Conservation (phyloP, 495 filamentous ascomycete species). For the Rostrohypoxylon terebratum region DNA sequence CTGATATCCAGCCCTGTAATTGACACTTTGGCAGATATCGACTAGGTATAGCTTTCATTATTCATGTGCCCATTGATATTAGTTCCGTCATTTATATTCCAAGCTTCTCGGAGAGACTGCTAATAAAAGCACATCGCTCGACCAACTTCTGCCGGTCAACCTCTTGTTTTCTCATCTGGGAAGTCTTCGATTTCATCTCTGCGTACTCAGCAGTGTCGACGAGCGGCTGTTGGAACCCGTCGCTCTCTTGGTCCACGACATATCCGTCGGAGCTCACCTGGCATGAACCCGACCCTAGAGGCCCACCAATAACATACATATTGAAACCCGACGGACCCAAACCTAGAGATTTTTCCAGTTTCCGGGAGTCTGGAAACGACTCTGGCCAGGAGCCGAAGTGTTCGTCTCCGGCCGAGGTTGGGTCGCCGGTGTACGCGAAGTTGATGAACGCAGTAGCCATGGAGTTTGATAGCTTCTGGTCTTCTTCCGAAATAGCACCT, state of each 20-base stretch:
- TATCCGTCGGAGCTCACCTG: background rate
- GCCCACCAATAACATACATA: background rate
- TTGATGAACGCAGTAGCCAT: background rate
- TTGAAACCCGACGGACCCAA: background rate
- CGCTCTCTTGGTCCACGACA: background rate
- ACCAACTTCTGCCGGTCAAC: background rate
- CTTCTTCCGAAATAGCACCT: background rate
- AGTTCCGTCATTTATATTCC: background rate
- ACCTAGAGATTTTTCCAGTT: background rate
- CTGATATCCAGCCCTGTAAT: too few relatives aligned
- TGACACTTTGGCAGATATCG: too few relatives aligned
- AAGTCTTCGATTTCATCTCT: background rate
- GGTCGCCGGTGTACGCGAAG: conserved; percentile 1
- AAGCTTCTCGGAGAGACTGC: background rate
- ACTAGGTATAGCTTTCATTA: too few relatives aligned
- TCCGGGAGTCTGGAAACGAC: background rate
- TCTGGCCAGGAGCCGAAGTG: conserved; percentile 2
- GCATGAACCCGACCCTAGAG: background rate
- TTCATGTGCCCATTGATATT: too few relatives aligned
- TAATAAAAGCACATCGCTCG: background rate
- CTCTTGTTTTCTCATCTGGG: background rate
- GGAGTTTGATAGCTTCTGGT: background rate
- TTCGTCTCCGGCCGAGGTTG: background rate
- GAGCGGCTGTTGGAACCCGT: background rate
- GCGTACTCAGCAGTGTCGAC: background rate